Conservation (phyloP, 768 basidiomycete genomes). For the Tulasnella calospora region DNA sequence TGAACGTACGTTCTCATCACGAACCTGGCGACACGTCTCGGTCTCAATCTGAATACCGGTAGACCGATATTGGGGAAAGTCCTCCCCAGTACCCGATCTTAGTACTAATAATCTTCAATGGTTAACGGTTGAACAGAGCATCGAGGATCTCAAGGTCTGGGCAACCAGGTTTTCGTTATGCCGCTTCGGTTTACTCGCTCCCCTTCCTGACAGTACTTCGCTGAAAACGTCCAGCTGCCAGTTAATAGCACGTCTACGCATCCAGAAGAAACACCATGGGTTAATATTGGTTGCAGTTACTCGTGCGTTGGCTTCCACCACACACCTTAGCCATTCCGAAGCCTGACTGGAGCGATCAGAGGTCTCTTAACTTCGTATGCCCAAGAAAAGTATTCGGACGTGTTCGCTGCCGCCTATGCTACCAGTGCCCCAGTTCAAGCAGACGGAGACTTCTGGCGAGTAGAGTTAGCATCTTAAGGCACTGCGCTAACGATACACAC, state of each 20-base stretch:
- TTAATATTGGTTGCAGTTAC: background rate
- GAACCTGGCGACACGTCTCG: background rate
- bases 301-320: background rate
- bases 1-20: constrained; percentile 9
- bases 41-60: too few species aligned
- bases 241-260: background rate
- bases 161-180: background rate
- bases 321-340: background rate
- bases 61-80: constrained; percentile 17
- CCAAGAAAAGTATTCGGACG: background rate
- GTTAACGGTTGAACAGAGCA: background rate
- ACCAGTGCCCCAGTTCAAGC: constrained; percentile 20
- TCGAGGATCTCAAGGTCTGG: background rate
- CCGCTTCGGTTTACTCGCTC: background rate
- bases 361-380: constrained; percentile 11
- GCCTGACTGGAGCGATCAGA: background rate
- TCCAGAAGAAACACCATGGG: background rate
- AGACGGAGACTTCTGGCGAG: constrained; percentile 16
- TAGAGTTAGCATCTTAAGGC: too few species aligned
- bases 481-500: background rate
- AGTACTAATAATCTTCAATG: background rate
- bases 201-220: constrained; percentile 10
- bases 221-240: constrained; percentile 23
- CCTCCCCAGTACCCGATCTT: background rate
- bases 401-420: constrained; percentile 21